These are phyloP conservation scores for Malassezia yamatoensis DNA, from an alignment of 1,284 basidiomycete species.

Conservation along the genomic window DNA sequence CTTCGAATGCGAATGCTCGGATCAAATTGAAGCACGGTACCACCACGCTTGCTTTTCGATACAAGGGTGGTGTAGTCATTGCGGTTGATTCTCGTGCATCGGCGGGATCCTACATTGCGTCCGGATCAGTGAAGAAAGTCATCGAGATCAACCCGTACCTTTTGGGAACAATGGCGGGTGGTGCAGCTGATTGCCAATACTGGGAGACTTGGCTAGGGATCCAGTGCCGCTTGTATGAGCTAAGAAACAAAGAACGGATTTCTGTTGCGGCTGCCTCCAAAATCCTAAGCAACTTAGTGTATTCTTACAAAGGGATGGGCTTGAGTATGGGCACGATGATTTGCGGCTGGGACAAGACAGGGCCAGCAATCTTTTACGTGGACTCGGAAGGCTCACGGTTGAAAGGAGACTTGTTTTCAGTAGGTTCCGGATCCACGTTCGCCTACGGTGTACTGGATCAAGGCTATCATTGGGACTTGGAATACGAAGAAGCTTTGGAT, in stretches of 20 bases:
- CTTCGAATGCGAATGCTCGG: conserved; percentile 43
- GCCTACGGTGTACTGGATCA: conserved; percentile 98
- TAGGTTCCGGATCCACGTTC: conserved; percentile 94
- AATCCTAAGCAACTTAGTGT: conserved; percentile 92
- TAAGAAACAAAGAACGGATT: conserved; percentile 93
- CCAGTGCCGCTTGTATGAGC: conserved; percentile 90
- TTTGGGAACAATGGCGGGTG: conserved; percentile 97
- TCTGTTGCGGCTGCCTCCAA: conserved; percentile 97
- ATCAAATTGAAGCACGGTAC: conserved; percentile 99
- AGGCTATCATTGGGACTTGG: conserved; percentile 85
- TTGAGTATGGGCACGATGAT: conserved; percentile 99
- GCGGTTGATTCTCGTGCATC: conserved; percentile 96
- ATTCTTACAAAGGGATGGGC: conserved; percentile 98
- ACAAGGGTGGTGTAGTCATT: conserved; percentile 91
- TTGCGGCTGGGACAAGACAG: conserved; percentile 99
- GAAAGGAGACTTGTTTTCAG: conserved; percentile 93
- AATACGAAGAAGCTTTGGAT: conserved; percentile 88
- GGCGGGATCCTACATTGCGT: conserved; percentile 89
- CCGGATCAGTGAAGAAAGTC: conserved; percentile 53
- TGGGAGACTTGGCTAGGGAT: conserved; percentile 82
- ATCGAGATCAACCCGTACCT: conserved; percentile 99
- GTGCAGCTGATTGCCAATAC: conserved; percentile 56
- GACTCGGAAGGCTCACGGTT: conserved; percentile 92
- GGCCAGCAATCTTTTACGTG: conserved; percentile 94
- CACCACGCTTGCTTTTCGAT: conserved; percentile 94